Conservation (phyloP, 495 filamentous ascomycete genomes). For the Lindgomyces ingoldianus region DNA sequence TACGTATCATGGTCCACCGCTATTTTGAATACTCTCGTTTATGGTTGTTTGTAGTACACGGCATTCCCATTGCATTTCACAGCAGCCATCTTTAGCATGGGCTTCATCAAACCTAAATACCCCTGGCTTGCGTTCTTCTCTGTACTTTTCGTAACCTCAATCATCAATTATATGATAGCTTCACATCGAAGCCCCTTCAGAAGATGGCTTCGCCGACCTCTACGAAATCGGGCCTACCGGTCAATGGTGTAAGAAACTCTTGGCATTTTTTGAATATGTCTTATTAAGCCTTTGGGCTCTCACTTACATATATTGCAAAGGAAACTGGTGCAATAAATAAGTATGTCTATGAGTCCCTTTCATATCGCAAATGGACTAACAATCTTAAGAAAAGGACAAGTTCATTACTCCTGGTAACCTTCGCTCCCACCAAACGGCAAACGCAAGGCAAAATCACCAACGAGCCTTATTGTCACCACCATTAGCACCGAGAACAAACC, state of each 20-base stretch:
- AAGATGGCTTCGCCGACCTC: not conserved
- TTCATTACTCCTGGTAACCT: too few relatives aligned
- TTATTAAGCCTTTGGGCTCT: too few relatives aligned
- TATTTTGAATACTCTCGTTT: not conserved
- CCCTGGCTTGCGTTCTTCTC: slow-evolving; percentile 1
- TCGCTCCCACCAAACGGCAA: too few relatives aligned
- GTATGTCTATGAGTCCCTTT: too few relatives aligned
- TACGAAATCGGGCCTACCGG: not conserved
- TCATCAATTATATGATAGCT: slow-evolving; percentile 8
- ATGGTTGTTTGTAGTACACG: not conserved
- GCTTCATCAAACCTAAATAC: slow-evolving; percentile 1
- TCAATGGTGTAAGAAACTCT: not conserved
- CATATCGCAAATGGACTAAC: too few relatives aligned
- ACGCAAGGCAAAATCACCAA: too few relatives aligned
- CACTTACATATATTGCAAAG: too few relatives aligned
- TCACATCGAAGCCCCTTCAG: not conserved
- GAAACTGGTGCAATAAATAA: too few relatives aligned
- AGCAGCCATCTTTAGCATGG: slow-evolving; percentile 12
- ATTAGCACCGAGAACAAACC: too few relatives aligned
- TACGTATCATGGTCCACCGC: slow-evolving; percentile 10
- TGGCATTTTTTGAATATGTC: too few relatives aligned
- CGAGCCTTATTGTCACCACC: too few relatives aligned
- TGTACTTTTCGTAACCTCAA: not conserved
- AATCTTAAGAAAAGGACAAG: too few relatives aligned
- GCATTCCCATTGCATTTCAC: slow-evolving; percentile 12